A percentile compares a stretch with the other conserved stretches of the same genome.
phyloP scores from a whole-genome alignment of 2,329 filamentous ascomycete species.

The Xylariaceae sp. region DNA sequence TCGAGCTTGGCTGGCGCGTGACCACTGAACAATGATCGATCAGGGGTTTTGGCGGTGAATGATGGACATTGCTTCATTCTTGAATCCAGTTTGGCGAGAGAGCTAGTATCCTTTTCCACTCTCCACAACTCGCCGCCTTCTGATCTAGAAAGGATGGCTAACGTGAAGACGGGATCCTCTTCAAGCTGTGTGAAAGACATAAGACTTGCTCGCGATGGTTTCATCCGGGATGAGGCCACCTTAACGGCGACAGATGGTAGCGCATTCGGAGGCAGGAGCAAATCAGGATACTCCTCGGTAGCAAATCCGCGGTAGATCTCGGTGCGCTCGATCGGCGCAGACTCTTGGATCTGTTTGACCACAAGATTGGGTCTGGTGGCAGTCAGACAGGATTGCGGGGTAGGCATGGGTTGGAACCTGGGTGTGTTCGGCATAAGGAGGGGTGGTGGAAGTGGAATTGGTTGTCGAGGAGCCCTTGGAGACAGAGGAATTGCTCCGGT shows the following conservation, averaged over 20 bases:
- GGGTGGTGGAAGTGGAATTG: slow-evolving; percentile 67
- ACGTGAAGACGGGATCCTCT: slow-evolving; percentile 88
- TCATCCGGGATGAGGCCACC: slow-evolving; percentile 91
- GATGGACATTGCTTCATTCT: slow-evolving; percentile 68
- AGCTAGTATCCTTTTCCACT: slow-evolving; percentile 83
- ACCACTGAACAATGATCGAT: slow-evolving; percentile 79
- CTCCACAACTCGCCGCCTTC: slow-evolving; percentile 81
- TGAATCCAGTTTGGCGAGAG: slow-evolving; percentile 75
- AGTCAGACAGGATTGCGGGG: slow-evolving; percentile 32
- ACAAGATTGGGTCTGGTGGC: slow-evolving; percentile 40
- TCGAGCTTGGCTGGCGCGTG: slow-evolving; percentile 93
- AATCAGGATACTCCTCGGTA: slow-evolving; percentile 79
- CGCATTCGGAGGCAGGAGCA: slow-evolving; percentile 82
- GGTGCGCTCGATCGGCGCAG: slow-evolving; percentile 36
- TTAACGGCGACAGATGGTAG: slow-evolving; percentile 78
- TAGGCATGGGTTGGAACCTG: slow-evolving; percentile 53
- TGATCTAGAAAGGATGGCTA: slow-evolving; percentile 76
- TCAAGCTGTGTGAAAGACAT: slow-evolving; percentile 74
- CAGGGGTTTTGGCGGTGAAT: slow-evolving; percentile 73
- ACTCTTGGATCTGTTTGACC: slow-evolving; percentile 32
- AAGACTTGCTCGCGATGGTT: slow-evolving; percentile 81
- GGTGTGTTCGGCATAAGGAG: slow-evolving; percentile 62
- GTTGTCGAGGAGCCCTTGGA: slow-evolving; percentile 67
- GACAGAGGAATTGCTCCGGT: slow-evolving; percentile 55
- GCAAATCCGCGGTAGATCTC: slow-evolving; percentile 71